phyloP scores from a whole-genome alignment of 2,329 filamentous ascomycete genomes.

The Hypoxylon sp. region DNA sequence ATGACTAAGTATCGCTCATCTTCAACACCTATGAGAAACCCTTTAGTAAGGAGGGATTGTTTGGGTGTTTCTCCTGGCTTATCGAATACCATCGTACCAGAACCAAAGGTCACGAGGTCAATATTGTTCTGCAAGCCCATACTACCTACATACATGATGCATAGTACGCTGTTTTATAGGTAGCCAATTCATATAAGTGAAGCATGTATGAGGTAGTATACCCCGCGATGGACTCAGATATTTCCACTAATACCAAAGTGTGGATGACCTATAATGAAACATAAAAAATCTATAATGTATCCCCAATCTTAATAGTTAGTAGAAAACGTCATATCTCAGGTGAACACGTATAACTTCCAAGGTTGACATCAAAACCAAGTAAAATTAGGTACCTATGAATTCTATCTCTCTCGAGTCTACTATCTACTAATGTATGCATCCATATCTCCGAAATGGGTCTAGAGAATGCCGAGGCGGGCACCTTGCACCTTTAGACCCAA shows the following conservation, averaged over 20 bases:
- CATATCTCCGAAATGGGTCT: conserved; percentile 31
- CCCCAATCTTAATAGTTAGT: background rate
- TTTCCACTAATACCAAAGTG: conserved; percentile 33
- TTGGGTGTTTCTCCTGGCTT: conserved; percentile 1
- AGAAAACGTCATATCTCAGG: conserved; percentile 1
- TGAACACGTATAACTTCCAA: conserved; percentile 11
- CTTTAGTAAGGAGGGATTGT: background rate
- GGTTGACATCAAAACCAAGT: conserved; percentile 4
- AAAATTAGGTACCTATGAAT: background rate
- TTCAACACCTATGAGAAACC: conserved; percentile 8
- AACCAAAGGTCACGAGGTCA: conserved; percentile 40
- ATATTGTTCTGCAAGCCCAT: conserved; percentile 36
- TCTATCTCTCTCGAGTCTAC: background rate
- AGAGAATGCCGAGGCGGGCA: conserved; percentile 37
- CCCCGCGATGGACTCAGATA: conserved; percentile 38
- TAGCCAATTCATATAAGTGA: conserved; percentile 25
- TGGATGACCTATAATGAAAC: conserved; percentile 18
- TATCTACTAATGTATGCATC: conserved; percentile 12
- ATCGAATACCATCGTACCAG: conserved; percentile 31
- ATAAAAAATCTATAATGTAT: conserved; percentile 4
- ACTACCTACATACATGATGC: conserved; percentile 38
- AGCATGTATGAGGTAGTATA: conserved; percentile 28
- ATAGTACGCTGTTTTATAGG: conserved; percentile 38
- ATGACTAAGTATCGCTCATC: conserved; percentile 25
- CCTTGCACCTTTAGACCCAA: conserved; percentile 28